Evolutionary conservation across 768 basidiomycete species (phyloP).

Genomic region (Grammothele lineata): DNA sequence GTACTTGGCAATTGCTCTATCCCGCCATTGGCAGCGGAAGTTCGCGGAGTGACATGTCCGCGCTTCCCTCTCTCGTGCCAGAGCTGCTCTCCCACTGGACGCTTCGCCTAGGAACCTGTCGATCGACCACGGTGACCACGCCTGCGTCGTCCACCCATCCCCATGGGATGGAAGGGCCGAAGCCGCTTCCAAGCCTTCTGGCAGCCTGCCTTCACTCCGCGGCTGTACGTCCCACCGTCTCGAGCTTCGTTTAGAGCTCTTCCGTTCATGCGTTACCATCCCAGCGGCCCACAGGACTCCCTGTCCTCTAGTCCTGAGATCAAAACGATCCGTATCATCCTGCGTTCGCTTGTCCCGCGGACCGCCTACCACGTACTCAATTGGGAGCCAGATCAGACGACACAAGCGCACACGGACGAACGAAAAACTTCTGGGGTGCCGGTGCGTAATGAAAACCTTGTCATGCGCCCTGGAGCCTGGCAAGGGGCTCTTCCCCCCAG

Average conservation of each 20-base stretch:
- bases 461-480: no score
- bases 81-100: background rate
- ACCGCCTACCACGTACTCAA: background rate
- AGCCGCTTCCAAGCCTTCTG: background rate
- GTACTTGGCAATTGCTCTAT: no score
- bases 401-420: conserved; percentile 3
- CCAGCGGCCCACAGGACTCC: no score
- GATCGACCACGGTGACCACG: conserved; percentile 5
- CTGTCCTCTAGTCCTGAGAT: no score
- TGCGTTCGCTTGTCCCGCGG: no score
- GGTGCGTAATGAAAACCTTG: conserved; percentile 15
- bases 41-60: no score
- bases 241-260: background rate
- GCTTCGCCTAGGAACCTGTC: conserved; percentile 10
- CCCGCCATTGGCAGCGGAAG: no score
- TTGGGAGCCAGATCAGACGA: background rate
- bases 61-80: no score
- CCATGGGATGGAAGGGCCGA: background rate
- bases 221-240: background rate
- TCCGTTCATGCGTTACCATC: no score
- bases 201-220: conserved; percentile 1
- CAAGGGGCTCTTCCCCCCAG: no score
- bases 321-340: no score
- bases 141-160: conserved; percentile 6
- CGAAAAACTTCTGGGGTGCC: conserved; percentile 17